These are phyloP conservation scores for Cordyceps javanica DNA, from an alignment of 2,329 filamentous ascomycete genomes.

Conservation along the genomic window DNA sequence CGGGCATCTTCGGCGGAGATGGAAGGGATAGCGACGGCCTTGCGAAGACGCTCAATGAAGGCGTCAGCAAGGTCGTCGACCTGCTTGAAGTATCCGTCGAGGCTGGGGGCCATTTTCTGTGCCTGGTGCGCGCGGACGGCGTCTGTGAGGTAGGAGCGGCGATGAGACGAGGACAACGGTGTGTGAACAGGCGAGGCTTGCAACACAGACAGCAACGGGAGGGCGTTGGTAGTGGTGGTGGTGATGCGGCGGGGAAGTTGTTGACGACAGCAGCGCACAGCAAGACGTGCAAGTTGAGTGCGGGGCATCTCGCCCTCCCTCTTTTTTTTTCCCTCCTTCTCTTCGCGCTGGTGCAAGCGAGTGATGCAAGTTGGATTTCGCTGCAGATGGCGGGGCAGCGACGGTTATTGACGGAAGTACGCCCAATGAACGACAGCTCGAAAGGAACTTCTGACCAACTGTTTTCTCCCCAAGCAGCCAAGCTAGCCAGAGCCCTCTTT, in stretches of 20 bases:
- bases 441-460: background rate
- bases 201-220: background rate
- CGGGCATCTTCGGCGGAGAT: constrained; percentile 87
- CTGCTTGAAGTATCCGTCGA: constrained; percentile 90
- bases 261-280: constrained; percentile 12
- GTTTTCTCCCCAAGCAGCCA: background rate
- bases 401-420: constrained; percentile 9
- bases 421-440: constrained; percentile 13
- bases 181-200: background rate
- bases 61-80: constrained; percentile 71
- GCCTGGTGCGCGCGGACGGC: constrained; percentile 53
- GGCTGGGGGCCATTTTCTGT: constrained; percentile 79
- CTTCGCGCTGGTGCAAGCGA: background rate
- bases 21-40: constrained; percentile 94
- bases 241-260: constrained; percentile 1
- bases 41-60: constrained; percentile 84
- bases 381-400: constrained; percentile 8
- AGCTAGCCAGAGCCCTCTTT: background rate
- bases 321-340: background rate
- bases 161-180: background rate
- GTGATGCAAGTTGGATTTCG: background rate
- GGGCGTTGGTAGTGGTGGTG: background rate
- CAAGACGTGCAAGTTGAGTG: constrained; percentile 14
- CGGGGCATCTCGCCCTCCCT: constrained; percentile 15
- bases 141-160: constrained; percentile 45